These are phyloP conservation scores for Debaryomyces nepalensis DNA, from an alignment of 1,139 yeast species.

Conservation along the genomic window DNA sequence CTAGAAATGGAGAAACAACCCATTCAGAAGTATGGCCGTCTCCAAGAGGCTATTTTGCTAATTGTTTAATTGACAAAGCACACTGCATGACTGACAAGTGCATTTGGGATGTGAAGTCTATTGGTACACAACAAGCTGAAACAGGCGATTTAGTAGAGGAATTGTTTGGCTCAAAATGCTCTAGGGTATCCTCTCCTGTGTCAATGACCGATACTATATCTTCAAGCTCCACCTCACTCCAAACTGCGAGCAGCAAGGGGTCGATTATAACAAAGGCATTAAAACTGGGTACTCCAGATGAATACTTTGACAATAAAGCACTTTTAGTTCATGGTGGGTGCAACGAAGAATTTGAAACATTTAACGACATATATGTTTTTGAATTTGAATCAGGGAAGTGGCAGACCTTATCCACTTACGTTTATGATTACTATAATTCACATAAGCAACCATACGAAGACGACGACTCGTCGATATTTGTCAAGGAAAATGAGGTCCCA, in stretches of 20 bases:
- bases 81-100: conserved; percentile 28
- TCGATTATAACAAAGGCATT: conserved; percentile 10
- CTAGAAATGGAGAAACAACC: not conserved
- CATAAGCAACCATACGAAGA: conserved; percentile 36
- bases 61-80: conserved; percentile 32
- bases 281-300: conserved; percentile 21
- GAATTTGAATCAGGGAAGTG: conserved; percentile 41
- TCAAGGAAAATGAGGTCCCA: conserved; percentile 30
- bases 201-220: conserved; percentile 22
- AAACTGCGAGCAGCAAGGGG: conserved; percentile 19
- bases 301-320: conserved; percentile 33
- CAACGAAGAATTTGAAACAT: conserved; percentile 33
- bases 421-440: conserved; percentile 40
- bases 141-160: conserved; percentile 1
- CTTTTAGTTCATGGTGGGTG: conserved; percentile 51
- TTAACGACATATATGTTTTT: conserved; percentile 41
- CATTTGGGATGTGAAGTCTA: conserved; percentile 18
- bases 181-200: conserved; percentile 19
- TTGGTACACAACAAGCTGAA: not conserved
- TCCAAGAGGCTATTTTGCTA: conserved; percentile 50
- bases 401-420: conserved; percentile 39
- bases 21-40: conserved; percentile 33
- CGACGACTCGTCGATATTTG: conserved; percentile 28
- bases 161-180: conserved; percentile 5
- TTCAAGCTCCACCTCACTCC: conserved; percentile 25